Evolutionary conservation across 345 rosid genomes (phyloP).

Genomic region (Theobroma cacao): DNA sequence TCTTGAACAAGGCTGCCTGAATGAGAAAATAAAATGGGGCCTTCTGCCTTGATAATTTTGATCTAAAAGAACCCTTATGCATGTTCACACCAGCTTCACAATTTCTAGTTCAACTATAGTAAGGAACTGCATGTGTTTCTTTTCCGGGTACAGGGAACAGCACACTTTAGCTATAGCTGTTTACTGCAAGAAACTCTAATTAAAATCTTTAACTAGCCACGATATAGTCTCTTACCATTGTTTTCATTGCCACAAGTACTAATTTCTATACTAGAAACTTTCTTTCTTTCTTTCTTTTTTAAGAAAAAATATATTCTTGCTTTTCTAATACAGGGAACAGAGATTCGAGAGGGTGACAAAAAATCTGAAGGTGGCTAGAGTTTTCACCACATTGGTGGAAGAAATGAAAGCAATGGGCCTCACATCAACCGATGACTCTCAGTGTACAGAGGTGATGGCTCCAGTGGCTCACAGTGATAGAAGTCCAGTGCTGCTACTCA

Average conservation of each 20-base stretch:
- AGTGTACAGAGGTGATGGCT: slow-evolving; percentile 81
- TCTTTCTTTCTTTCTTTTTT: no score
- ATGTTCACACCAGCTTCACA: no score
- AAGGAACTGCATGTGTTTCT: no score
- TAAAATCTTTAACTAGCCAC: background rate
- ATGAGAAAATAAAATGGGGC: no score
- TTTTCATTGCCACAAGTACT: background rate
- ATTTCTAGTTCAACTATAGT: no score
- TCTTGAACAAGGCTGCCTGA: no score
- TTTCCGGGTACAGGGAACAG: no score
- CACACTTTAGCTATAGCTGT: no score
- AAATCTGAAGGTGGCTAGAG: slow-evolving; percentile 75
- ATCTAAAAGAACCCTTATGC: background rate
- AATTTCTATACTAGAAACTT: background rate
- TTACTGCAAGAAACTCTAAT: background rate
- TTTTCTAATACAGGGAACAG: slow-evolving; percentile 50
- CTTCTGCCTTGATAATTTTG: no score
- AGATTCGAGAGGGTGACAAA: slow-evolving; percentile 81
- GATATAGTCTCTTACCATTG: background rate
- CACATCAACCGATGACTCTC: slow-evolving; percentile 48
- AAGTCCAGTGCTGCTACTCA: slow-evolving; percentile 85
- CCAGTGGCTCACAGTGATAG: slow-evolving; percentile 80
- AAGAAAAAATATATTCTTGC: background rate
- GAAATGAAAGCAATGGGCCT: slow-evolving; percentile 87
- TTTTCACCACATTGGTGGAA: slow-evolving; percentile 74